Evolutionary conservation across 2,329 filamentous ascomycete species (phyloP), one percentile per base, ranked within the genome.

Genomic region (Aureobasidium sp.): DNA sequence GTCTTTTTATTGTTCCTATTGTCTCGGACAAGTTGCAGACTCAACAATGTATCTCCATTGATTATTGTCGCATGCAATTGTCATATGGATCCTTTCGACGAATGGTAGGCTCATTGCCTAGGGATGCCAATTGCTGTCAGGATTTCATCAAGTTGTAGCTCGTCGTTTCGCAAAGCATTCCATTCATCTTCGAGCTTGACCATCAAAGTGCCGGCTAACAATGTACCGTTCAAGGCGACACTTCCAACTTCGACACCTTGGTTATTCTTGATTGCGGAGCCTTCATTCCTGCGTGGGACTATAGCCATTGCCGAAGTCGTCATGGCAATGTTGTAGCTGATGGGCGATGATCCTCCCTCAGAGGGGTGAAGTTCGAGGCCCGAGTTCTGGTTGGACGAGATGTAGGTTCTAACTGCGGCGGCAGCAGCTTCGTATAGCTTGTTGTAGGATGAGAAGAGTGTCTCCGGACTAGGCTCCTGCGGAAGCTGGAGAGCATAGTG

Each of bases 301-400:
- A 85, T 78, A 59, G 80, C 77, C 80, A 85, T 84, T 8, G 73
- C 75, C 1, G 74, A 70, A 3, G 75, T 76, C 0, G 82, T 85
- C 77, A 85, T 81, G 11, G 79, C 82, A 2, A 85, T 74, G 63
- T 85, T 85, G 69, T 85, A 84, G 69, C 81, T 83, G 49, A 85
- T 79, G 0, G 75, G 74, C 0, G 78, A 71, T 2, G 75, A 72
- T 1, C 76, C 78, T 49, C 71, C 68, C 1, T 68, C 68, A 5
- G 66, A 64, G 17, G 68, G 14, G 44, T 71, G 67, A 25, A 72
- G 60, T 36, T 68, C 62, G 6, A 72, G 66, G 20, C 67, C 64
- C 15, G 66, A 71, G 6, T 72, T 68, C 2, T 78, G 70, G 15
- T 52, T 44, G 0, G 75, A 72, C 1, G 73, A 69, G 42, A 75